A percentile compares a stretch with the other conserved stretches of the same genome.
Conservation (phyloP, 495 filamentous ascomycete species). For the Cetradonia linearis region DNA sequence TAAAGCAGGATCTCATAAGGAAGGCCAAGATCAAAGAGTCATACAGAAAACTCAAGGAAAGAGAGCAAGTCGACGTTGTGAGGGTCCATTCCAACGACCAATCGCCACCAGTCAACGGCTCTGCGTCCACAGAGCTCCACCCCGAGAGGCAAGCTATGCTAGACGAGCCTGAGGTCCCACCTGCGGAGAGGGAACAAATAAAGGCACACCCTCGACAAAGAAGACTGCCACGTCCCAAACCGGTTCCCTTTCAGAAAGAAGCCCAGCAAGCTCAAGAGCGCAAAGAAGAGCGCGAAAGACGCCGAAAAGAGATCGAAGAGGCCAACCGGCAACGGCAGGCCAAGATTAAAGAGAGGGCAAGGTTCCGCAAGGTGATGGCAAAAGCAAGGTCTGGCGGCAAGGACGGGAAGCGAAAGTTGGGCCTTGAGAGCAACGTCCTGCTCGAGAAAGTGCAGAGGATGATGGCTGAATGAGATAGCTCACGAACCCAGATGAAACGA, state of each 20-base stretch:
- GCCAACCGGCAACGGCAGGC: slow-evolving; percentile 35
- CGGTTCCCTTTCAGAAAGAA: slow-evolving; percentile 67
- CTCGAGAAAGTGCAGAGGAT: slow-evolving; percentile 54
- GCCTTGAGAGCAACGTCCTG: slow-evolving; percentile 73
- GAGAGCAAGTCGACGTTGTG: slow-evolving; percentile 33
- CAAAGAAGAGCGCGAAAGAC: slow-evolving; percentile 52
- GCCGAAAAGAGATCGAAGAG: slow-evolving; percentile 46
- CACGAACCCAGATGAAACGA: not conserved
- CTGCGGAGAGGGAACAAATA: slow-evolving; percentile 23
- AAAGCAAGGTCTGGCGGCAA: slow-evolving; percentile 66
- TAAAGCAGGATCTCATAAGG: slow-evolving; percentile 80
- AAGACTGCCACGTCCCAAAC: slow-evolving; percentile 39
- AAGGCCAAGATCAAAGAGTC: slow-evolving; percentile 91
- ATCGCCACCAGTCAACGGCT: slow-evolving; percentile 20
- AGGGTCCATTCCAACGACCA: slow-evolving; percentile 5
- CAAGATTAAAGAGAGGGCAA: slow-evolving; percentile 51
- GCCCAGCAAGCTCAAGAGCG: slow-evolving; percentile 56
- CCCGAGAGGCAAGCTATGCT: slow-evolving; percentile 63
- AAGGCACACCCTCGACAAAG: slow-evolving; percentile 29
- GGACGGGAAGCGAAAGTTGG: slow-evolving; percentile 74
- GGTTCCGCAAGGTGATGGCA: slow-evolving; percentile 56
- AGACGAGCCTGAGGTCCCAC: slow-evolving; percentile 35
- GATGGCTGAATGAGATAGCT: not conserved
- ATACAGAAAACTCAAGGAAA: slow-evolving; percentile 76
- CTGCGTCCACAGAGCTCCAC: slow-evolving; percentile 50